Conservation (phyloP, 768 basidiomycete genomes). For the Leucocoprinus birnbaumii region DNA sequence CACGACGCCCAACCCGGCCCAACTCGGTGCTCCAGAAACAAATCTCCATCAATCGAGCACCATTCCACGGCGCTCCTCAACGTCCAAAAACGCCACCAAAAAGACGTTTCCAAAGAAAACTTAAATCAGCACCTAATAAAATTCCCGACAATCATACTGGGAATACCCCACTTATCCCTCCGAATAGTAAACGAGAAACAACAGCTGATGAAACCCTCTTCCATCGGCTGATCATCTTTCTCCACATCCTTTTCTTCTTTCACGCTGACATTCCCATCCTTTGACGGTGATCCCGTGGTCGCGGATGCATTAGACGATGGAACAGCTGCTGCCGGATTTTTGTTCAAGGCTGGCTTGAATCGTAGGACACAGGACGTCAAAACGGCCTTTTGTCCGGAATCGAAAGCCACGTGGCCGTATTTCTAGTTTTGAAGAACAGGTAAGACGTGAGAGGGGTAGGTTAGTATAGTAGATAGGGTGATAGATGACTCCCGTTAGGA, state of each 20-base stretch:
- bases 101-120: not conserved
- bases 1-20: too few species aligned
- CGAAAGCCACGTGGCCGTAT: constrained; percentile 92
- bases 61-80: too few species aligned
- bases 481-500: not conserved
- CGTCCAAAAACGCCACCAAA: too few species aligned
- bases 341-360: constrained; percentile 64
- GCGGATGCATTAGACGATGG: not conserved
- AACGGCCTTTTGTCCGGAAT: constrained; percentile 89
- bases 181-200: constrained; percentile 92
- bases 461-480: not conserved
- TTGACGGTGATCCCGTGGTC: not conserved
- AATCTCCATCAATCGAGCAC: too few species aligned
- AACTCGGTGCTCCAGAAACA: too few species aligned
- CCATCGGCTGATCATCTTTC: constrained; percentile 35
- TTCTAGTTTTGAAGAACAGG: constrained; percentile 47
- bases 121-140: constrained; percentile 67
- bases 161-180: constrained; percentile 82
- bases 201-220: constrained; percentile 80
- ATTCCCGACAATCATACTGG: constrained; percentile 89
- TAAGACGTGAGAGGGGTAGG: not conserved
- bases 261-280: constrained; percentile 2
- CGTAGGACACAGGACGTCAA: constrained; percentile 88
- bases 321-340: constrained; percentile 16
- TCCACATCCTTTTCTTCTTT: constrained; percentile 23